phyloP scores from a whole-genome alignment of 1,284 basidiomycete species.

The Boletus smithii region DNA sequence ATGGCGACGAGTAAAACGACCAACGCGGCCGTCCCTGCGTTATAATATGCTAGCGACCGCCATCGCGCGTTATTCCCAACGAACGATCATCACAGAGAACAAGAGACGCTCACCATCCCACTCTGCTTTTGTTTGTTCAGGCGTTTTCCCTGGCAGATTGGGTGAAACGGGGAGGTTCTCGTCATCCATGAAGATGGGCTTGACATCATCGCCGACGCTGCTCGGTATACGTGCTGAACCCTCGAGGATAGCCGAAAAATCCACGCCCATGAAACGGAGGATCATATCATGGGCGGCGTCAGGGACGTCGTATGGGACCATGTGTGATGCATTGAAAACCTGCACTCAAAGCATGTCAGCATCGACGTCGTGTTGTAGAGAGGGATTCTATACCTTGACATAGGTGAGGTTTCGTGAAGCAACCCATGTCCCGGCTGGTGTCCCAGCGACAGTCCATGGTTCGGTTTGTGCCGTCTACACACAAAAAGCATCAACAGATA shows the following conservation, averaged over 20 bases:
- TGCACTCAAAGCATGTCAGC: slow-evolving; percentile 26
- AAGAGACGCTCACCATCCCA: slow-evolving; percentile 67
- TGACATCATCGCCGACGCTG: slow-evolving; percentile 65
- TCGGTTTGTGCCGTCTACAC: slow-evolving; percentile 66
- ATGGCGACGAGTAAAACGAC: slow-evolving; percentile 74
- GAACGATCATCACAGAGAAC: neutral
- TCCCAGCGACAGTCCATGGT: slow-evolving; percentile 79
- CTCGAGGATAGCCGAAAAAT: slow-evolving; percentile 78
- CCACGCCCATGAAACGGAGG: slow-evolving; percentile 88
- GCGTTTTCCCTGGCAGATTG: slow-evolving; percentile 47
- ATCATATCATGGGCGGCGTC: slow-evolving; percentile 96
- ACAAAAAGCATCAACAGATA: slow-evolving; percentile 1
- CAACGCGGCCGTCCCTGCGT: slow-evolving; percentile 83
- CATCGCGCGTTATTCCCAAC: neutral
- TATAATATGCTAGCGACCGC: slow-evolving; percentile 71
- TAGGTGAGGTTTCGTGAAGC: slow-evolving; percentile 90
- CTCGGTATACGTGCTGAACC: slow-evolving; percentile 73
- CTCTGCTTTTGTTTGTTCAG: slow-evolving; percentile 67
- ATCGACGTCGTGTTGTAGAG: neutral
- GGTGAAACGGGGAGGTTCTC: slow-evolving; percentile 38
- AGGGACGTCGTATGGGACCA: slow-evolving; percentile 92
- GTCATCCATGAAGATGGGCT: slow-evolving; percentile 53
- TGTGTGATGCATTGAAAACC: slow-evolving; percentile 89
- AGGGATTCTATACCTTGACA: slow-evolving; percentile 57
- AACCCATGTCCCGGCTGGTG: slow-evolving; percentile 87